Evolutionary conservation across 2,329 filamentous ascomycete genomes (phyloP).

Genomic region (Diaporthe velutina): DNA sequence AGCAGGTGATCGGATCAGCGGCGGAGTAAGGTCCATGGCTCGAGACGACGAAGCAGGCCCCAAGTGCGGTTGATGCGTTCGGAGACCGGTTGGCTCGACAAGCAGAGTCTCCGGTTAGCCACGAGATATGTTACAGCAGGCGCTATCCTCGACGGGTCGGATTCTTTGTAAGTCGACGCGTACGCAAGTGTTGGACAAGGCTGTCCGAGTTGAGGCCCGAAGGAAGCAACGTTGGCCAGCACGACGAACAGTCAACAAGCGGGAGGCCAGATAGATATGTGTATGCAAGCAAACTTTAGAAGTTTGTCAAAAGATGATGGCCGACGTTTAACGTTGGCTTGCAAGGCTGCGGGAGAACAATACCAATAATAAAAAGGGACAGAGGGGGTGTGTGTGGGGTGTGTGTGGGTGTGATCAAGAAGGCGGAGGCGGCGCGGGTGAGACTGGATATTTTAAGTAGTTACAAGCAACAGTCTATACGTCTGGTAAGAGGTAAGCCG

Average conservation of each 20-base stretch:
- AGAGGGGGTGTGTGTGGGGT: not conserved
- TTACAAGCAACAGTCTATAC: constrained; percentile 7
- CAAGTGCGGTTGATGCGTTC: not conserved
- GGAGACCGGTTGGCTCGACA: not conserved
- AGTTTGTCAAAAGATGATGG: not conserved
- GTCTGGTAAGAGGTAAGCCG: constrained; percentile 2
- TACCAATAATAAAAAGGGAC: not conserved
- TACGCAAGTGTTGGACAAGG: constrained; percentile 4
- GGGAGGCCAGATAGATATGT: not conserved
- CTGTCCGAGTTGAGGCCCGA: constrained; percentile 8
- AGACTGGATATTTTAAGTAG: constrained; percentile 33
- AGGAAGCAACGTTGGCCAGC: not conserved
- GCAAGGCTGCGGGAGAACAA: not conserved
- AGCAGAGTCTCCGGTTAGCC: not conserved
- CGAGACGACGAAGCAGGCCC: not conserved
- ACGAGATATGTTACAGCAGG: not conserved
- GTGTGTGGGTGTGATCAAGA: constrained; percentile 25
- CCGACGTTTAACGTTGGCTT: not conserved
- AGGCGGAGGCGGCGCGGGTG: constrained; percentile 30
- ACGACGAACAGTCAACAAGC: not conserved
- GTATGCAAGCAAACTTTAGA: not conserved
- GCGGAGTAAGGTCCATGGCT: constrained; percentile 64
- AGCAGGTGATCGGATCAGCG: constrained; percentile 58
- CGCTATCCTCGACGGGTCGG: not conserved
- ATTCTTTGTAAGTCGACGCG: not conserved